Conservation (phyloP, 768 basidiomycete species). For the Boletus pseudopeckii region DNA sequence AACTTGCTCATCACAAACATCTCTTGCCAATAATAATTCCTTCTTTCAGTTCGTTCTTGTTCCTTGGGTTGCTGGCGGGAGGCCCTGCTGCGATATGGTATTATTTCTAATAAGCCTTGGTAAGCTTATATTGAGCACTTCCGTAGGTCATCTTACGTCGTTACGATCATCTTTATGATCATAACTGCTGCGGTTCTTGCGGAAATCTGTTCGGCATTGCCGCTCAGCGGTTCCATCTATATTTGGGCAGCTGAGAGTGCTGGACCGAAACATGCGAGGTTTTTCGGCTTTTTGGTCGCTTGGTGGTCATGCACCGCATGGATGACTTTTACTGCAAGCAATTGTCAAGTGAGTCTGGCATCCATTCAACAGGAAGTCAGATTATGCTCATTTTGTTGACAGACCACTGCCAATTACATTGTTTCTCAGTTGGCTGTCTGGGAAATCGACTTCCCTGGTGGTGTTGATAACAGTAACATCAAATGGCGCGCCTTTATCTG, state of each 20-base stretch:
- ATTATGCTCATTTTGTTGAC: slow-evolving; percentile 1
- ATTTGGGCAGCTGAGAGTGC: slow-evolving; percentile 94
- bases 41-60: slow-evolving; percentile 60
- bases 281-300: slow-evolving; percentile 86
- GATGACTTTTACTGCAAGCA: slow-evolving; percentile 90
- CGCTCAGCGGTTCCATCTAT: slow-evolving; percentile 88
- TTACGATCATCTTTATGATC: slow-evolving; percentile 82
- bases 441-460: slow-evolving; percentile 81
- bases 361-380: not conserved
- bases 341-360: slow-evolving; percentile 63
- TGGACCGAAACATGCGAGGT: slow-evolving; percentile 79
- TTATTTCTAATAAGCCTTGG: not conserved
- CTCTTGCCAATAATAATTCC: not conserved
- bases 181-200: slow-evolving; percentile 86
- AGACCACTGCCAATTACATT: slow-evolving; percentile 89
- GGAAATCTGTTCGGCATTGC: slow-evolving; percentile 87
- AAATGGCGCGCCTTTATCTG: slow-evolving; percentile 87
- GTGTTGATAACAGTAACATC: slow-evolving; percentile 61
- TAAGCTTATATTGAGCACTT: slow-evolving; percentile 10
- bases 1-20: not conserved
- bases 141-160: slow-evolving; percentile 78
- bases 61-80: slow-evolving; percentile 79
- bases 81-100: slow-evolving; percentile 87
- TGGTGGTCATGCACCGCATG: slow-evolving; percentile 96
- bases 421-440: slow-evolving; percentile 81